Evolutionary conservation across 208 protist genomes (phyloP).

Genomic region (Naegleria lovaniensis): DNA sequence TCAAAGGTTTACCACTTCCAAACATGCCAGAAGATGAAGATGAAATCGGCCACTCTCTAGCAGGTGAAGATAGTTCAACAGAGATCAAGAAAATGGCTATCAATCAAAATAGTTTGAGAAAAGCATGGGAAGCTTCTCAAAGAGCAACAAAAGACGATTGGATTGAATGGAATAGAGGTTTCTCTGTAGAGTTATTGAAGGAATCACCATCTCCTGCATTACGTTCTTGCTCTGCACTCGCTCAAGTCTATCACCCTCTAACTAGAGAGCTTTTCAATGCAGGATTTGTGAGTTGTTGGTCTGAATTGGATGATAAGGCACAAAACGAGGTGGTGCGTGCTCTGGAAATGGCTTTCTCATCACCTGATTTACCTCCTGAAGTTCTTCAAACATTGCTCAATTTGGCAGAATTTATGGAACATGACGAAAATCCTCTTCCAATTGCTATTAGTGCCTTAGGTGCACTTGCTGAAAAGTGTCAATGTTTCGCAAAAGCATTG

Average conservation of each 20-base stretch:
- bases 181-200: conserved; percentile 67
- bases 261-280: conserved; percentile 76
- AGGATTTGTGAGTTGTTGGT: conserved; percentile 79
- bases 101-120: conserved; percentile 57
- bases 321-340: conserved; percentile 37
- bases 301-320: conserved; percentile 55
- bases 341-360: conserved; percentile 61
- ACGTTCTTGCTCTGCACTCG: conserved; percentile 61
- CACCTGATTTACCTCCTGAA: conserved; percentile 64
- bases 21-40: not conserved
- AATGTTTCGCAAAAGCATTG: conserved; percentile 81
- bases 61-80: not conserved
- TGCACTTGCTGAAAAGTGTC: conserved; percentile 81
- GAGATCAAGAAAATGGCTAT: conserved; percentile 46
- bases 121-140: conserved; percentile 66
- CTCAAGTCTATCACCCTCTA: conserved; percentile 59
- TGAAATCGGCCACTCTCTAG: not conserved
- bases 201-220: conserved; percentile 75
- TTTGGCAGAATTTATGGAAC: conserved; percentile 94
- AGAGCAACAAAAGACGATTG: conserved; percentile 71
- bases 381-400: conserved; percentile 89
- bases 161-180: conserved; percentile 73
- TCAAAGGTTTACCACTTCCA: not conserved
- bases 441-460: conserved; percentile 77
- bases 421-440: conserved; percentile 67